These are phyloP conservation scores for Rhizophlyctis rosea DNA, from an alignment of 192 early-diverging fungal species.

Conservation along the genomic window DNA sequence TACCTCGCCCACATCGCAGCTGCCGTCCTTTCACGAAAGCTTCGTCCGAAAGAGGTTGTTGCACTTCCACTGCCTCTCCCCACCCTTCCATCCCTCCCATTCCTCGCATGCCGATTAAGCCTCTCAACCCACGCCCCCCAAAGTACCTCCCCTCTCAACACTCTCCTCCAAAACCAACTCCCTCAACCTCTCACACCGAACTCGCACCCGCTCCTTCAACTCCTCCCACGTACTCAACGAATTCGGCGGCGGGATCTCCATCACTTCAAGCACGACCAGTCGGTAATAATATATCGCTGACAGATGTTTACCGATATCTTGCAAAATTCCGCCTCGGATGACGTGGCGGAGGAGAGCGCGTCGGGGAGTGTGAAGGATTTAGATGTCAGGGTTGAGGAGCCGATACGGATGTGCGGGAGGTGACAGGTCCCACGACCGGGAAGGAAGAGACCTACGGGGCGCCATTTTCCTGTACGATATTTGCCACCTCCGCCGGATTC, in stretches of 20 bases:
- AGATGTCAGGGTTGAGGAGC: constrained; percentile 11
- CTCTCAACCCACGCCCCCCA: constrained; percentile 20
- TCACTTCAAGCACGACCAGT: constrained; percentile 22
- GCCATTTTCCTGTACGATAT: constrained; percentile 45
- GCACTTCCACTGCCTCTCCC: not conserved
- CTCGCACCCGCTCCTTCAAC: constrained; percentile 11
- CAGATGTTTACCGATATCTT: constrained; percentile 16
- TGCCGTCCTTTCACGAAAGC: too few species aligned
- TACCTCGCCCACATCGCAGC: too few species aligned
- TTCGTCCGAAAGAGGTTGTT: too few species aligned
- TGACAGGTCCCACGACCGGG: constrained; percentile 33
- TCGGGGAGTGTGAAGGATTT: constrained; percentile 5
- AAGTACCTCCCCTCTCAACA: constrained; percentile 4
- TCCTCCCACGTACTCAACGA: constrained; percentile 15
- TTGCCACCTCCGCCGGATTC: constrained; percentile 49
- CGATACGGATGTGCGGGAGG: constrained; percentile 39
- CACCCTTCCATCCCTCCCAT: not conserved
- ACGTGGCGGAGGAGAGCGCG: too few species aligned
- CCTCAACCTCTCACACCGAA: constrained; percentile 13
- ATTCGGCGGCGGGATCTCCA: constrained; percentile 22
- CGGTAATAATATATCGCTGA: constrained; percentile 25
- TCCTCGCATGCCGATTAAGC: constrained; percentile 14
- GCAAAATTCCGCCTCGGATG: constrained; percentile 7
- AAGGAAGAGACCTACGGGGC: constrained; percentile 38
- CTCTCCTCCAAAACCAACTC: constrained; percentile 11